These are phyloP conservation scores for Spathaspora sp. DNA, from an alignment of 805 yeast genomes.

Conservation along the genomic window DNA sequence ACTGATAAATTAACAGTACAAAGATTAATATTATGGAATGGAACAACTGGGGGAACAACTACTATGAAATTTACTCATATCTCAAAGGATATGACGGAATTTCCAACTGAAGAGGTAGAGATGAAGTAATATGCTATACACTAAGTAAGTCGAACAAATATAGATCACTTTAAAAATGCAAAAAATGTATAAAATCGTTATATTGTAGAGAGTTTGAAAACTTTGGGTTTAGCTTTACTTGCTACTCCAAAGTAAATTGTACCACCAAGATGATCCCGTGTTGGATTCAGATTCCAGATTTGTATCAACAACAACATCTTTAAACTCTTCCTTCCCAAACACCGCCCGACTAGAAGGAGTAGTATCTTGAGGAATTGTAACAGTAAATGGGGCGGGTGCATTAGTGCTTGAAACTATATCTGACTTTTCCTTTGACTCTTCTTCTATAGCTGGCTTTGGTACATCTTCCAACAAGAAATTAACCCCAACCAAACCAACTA, in stretches of 20 bases:
- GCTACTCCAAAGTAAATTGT: background rate
- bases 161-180: background rate
- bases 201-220: background rate
- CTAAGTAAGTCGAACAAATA: background rate
- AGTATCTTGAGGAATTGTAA: background rate
- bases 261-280: slow-evolving; percentile 1
- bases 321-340: background rate
- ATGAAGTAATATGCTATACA: slow-evolving; percentile 11
- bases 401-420: background rate
- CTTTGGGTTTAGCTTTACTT: background rate
- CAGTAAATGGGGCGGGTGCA: slow-evolving; percentile 2
- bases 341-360: background rate
- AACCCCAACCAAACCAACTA: slow-evolving; percentile 18
- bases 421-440: background rate
- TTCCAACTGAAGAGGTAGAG: slow-evolving; percentile 20
- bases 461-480: slow-evolving; percentile 14
- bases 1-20: slow-evolving; percentile 56
- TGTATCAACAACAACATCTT: background rate
- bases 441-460: background rate
- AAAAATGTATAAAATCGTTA: background rate
- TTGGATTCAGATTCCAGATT: background rate
- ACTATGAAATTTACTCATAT: slow-evolving; percentile 49
- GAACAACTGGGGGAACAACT: slow-evolving; percentile 73
- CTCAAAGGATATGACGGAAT: slow-evolving; percentile 22
- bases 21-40: slow-evolving; percentile 71